Conservation (phyloP, 176 grass and related monocot species). For the Cocos nucifera region DNA sequence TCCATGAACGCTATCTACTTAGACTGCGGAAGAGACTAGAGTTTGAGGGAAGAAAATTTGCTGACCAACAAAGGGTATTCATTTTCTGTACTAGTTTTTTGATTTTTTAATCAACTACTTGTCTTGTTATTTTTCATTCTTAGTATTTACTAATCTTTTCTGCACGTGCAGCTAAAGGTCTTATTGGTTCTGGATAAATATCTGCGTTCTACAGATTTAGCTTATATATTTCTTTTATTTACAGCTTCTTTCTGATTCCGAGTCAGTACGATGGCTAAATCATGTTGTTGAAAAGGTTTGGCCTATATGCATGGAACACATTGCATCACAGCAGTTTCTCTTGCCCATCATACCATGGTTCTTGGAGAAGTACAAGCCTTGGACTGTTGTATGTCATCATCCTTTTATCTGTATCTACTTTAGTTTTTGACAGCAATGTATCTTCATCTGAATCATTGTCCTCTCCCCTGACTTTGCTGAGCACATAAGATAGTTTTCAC, state of each 20-base stretch:
- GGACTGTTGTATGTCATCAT: slow-evolving; percentile 58
- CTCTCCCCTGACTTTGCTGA: too few species aligned
- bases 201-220: slow-evolving; percentile 1
- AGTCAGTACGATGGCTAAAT: slow-evolving; percentile 92
- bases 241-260: slow-evolving; percentile 85
- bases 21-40: slow-evolving; percentile 58
- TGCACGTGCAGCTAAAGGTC: not conserved
- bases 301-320: slow-evolving; percentile 90
- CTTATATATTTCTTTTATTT: slow-evolving; percentile 20
- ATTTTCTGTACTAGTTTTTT: too few species aligned
- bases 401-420: not conserved
- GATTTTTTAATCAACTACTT: slow-evolving; percentile 4
- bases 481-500: too few species aligned
- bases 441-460: too few species aligned
- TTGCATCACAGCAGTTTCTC: slow-evolving; percentile 81
- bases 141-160: slow-evolving; percentile 1
- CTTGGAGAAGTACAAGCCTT: slow-evolving; percentile 93
- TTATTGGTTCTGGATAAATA: too few species aligned
- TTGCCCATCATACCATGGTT: slow-evolving; percentile 92
- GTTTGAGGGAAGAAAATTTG: slow-evolving; percentile 70
- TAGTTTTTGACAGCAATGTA: not conserved
- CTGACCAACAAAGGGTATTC: slow-evolving; percentile 62
- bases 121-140: too few species aligned
- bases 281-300: slow-evolving; percentile 81
- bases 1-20: slow-evolving; percentile 44